Percentiles rank a stretch among this genome's conserved stretches.
phyloP scores from a whole-genome alignment of 352 stramenopile genomes.

The Pythium monospermum region DNA sequence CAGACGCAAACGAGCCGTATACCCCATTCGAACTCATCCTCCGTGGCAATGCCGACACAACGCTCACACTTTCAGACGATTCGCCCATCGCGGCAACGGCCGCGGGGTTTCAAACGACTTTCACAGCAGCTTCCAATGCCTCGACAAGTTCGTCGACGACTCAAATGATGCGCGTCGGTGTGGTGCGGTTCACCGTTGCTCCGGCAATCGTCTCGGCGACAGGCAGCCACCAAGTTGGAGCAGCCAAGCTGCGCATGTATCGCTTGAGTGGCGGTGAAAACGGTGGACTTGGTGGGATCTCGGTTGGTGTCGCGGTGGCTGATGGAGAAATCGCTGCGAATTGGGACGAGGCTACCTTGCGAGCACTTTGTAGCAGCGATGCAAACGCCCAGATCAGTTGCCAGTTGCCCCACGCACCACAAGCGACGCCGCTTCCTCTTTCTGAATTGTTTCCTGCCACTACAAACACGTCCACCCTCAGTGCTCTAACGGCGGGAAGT shows the following conservation, averaged over 20 bases:
- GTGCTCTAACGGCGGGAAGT: conserved; percentile 23
- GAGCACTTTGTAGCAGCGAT: conserved; percentile 22
- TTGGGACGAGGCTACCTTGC: conserved; percentile 38
- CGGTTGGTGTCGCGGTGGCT: conserved; percentile 36
- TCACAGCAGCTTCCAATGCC: conserved; percentile 42
- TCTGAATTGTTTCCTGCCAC: conserved; percentile 31
- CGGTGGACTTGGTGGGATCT: conserved; percentile 45
- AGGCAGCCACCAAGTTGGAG: conserved; percentile 47
- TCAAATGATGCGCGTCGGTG: conserved; percentile 27
- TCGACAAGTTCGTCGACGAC: conserved; percentile 30
- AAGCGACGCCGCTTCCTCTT: neutral
- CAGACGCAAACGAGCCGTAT: conserved; percentile 22
- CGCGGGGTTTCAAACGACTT: conserved; percentile 17
- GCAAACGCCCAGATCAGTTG: conserved; percentile 14
- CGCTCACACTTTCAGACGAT: conserved; percentile 29
- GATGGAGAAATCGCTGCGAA: conserved; percentile 10
- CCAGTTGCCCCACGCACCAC: neutral
- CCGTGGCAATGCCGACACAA: conserved; percentile 38
- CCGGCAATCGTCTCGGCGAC: conserved; percentile 27
- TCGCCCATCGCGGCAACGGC: neutral
- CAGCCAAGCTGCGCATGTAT: conserved; percentile 46
- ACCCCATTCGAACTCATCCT: conserved; percentile 32
- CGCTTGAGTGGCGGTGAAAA: conserved; percentile 61
- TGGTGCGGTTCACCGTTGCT: conserved; percentile 36
- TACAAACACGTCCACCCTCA: conserved; percentile 27